These are phyloP conservation scores for Lizonia empirigonia DNA, from an alignment of 2,329 filamentous ascomycete genomes.

Conservation along the genomic window DNA sequence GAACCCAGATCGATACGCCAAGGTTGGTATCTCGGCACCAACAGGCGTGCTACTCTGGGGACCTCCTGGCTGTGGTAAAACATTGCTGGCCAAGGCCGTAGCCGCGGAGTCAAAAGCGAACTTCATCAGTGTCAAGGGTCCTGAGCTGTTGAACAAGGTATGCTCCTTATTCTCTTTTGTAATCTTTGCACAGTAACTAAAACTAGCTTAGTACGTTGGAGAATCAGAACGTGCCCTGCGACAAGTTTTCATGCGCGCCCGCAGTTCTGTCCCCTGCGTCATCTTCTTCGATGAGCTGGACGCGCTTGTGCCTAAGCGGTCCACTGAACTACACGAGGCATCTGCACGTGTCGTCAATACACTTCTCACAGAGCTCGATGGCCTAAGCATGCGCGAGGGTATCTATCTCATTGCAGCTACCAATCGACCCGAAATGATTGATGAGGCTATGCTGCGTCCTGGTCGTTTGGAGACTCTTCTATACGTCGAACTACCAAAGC, in stretches of 20 bases:
- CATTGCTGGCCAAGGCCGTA: conserved; percentile 91
- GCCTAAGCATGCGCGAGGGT: conserved; percentile 76
- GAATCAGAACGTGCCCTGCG: conserved; percentile 93
- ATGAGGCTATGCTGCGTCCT: conserved; percentile 90
- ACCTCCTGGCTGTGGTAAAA: conserved; percentile 95
- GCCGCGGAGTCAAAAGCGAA: conserved; percentile 95
- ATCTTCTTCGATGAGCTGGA: conserved; percentile 99
- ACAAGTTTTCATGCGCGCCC: conserved; percentile 86
- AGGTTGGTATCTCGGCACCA: conserved; percentile 78
- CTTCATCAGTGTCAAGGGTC: conserved; percentile 97
- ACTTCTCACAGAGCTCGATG: conserved; percentile 91
- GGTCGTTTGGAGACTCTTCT: conserved; percentile 87
- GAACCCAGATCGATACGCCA: conserved; percentile 75
- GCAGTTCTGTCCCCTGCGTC: conserved; percentile 86
- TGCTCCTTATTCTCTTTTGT: not conserved
- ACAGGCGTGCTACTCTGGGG: conserved; percentile 95
- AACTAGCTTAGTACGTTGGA: conserved; percentile 71
- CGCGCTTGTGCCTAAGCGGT: conserved; percentile 83
- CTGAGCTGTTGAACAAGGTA: conserved; percentile 89
- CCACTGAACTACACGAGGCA: conserved; percentile 77
- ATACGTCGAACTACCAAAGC: conserved; percentile 83
- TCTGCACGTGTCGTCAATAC: conserved; percentile 92
- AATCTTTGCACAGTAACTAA: conserved; percentile 4
- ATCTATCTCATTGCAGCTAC: conserved; percentile 96
- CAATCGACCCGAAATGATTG: conserved; percentile 95